These are phyloP conservation scores for Hamigera avellanea DNA, from an alignment of 495 filamentous ascomycete genomes.

Conservation along the genomic window DNA sequence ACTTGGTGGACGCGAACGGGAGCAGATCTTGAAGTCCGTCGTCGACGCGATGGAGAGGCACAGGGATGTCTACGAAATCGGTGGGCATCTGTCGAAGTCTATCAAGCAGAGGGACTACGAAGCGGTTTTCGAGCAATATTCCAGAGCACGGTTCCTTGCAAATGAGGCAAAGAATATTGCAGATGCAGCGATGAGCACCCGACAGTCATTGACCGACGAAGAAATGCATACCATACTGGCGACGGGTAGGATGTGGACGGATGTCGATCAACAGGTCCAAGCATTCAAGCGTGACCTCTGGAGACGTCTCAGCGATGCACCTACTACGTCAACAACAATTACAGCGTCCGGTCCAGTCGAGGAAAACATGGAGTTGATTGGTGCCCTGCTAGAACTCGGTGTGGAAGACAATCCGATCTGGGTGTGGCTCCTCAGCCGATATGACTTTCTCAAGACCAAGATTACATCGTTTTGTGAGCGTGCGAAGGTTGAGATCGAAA, in stretches of 20 bases:
- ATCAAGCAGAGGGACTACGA: slow-evolving; percentile 89
- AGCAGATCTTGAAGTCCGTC: slow-evolving; percentile 69
- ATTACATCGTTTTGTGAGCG: slow-evolving; percentile 69
- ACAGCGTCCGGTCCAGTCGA: slow-evolving; percentile 43
- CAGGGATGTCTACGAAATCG: slow-evolving; percentile 69
- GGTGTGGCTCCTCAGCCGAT: slow-evolving; percentile 83
- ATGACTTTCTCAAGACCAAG: slow-evolving; percentile 76
- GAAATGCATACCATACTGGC: slow-evolving; percentile 77
- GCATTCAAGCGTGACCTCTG: slow-evolving; percentile 82
- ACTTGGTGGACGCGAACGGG: slow-evolving; percentile 81
- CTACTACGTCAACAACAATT: slow-evolving; percentile 30
- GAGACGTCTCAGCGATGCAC: slow-evolving; percentile 56
- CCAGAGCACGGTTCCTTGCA: slow-evolving; percentile 59
- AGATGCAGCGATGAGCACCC: slow-evolving; percentile 35
- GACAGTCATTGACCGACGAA: slow-evolving; percentile 47
- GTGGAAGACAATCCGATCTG: slow-evolving; percentile 94
- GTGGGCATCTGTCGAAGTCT: slow-evolving; percentile 62
- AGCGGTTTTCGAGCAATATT: slow-evolving; percentile 73
- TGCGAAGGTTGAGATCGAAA: slow-evolving; percentile 81
- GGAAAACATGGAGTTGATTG: slow-evolving; percentile 81
- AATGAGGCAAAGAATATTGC: slow-evolving; percentile 58
- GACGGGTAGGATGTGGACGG: slow-evolving; percentile 88
- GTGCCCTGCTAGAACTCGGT: slow-evolving; percentile 77
- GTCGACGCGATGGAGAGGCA: slow-evolving; percentile 62
- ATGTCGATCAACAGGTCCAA: slow-evolving; percentile 74